Evolutionary conservation across 805 yeast genomes (phyloP).

Genomic region (Zygoascus bituminiphila): DNA sequence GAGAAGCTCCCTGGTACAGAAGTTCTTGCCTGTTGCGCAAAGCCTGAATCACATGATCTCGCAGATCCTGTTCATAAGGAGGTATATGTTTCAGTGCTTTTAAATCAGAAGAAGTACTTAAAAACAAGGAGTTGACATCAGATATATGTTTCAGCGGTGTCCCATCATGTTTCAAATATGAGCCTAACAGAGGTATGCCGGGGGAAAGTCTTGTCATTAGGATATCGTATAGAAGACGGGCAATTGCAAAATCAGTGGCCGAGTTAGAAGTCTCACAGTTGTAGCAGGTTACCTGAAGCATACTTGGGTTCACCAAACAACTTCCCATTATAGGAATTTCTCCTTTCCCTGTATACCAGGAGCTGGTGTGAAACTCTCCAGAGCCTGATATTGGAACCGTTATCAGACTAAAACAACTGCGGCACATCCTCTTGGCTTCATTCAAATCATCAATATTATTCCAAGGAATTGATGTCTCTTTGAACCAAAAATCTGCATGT

Average conservation of each 20-base stretch:
- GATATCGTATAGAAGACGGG: slow-evolving; percentile 4
- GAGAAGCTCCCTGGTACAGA: not conserved
- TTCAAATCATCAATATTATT: not conserved
- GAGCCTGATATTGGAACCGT: not conserved
- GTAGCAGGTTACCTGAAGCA: slow-evolving; percentile 3
- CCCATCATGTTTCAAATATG: not conserved
- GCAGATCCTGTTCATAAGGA: too few species aligned
- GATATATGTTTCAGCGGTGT: too few species aligned
- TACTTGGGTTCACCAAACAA: not conserved
- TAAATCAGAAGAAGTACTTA: not conserved
- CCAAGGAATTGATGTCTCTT: not conserved
- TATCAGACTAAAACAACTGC: not conserved
- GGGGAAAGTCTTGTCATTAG: not conserved
- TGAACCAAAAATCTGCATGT: not conserved
- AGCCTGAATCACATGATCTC: too few species aligned
- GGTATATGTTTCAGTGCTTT: not conserved
- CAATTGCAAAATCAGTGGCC: not conserved
- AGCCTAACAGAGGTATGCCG: not conserved
- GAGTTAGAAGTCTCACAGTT: slow-evolving; percentile 1
- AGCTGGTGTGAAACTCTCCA: not conserved
- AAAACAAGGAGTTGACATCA: not conserved
- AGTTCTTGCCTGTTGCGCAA: too few species aligned
- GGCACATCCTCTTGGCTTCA: not conserved
- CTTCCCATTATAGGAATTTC: not conserved
- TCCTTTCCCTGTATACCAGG: not conserved